Evolutionary conservation across 78 protist genomes (phyloP).

Genomic region (Cyanophora paradoxa): DNA sequence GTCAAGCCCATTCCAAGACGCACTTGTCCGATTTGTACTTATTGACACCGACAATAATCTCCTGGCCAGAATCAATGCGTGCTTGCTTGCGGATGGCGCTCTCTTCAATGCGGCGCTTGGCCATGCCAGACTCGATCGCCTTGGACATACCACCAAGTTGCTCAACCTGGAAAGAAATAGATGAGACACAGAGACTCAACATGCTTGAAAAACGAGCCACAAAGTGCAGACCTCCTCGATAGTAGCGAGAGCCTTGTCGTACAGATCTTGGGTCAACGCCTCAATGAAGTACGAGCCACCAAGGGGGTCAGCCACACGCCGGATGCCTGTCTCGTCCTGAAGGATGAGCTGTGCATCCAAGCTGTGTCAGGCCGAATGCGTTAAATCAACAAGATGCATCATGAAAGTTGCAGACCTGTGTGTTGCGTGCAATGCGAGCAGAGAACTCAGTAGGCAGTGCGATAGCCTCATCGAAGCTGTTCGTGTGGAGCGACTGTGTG

Average conservation of each 20-base stretch:
- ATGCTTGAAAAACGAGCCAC: not conserved
- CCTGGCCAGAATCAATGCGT: conserved; percentile 79
- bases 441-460: conserved; percentile 92
- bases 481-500: conserved; percentile 92
- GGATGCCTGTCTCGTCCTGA: conserved; percentile 85
- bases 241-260: conserved; percentile 19
- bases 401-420: conserved; percentile 75
- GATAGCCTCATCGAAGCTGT: conserved; percentile 88
- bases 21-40: too few species aligned
- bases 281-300: conserved; percentile 94
- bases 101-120: conserved; percentile 93
- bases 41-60: conserved; percentile 95
- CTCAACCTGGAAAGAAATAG: conserved; percentile 28
- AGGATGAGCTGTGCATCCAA: conserved; percentile 39
- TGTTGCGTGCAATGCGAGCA: conserved; percentile 93
- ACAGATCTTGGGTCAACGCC: conserved; percentile 61
- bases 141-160: conserved; percentile 89
- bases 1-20: too few species aligned
- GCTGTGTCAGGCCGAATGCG: too few species aligned
- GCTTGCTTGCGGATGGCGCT: conserved; percentile 89
- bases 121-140: conserved; percentile 70
- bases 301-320: conserved; percentile 83
- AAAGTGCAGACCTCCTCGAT: conserved; percentile 40
- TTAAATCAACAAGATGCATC: too few species aligned
- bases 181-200: not conserved